phyloP scores from a whole-genome alignment of 164 flowering plant genomes.

The Vitis rotundifolia region DNA sequence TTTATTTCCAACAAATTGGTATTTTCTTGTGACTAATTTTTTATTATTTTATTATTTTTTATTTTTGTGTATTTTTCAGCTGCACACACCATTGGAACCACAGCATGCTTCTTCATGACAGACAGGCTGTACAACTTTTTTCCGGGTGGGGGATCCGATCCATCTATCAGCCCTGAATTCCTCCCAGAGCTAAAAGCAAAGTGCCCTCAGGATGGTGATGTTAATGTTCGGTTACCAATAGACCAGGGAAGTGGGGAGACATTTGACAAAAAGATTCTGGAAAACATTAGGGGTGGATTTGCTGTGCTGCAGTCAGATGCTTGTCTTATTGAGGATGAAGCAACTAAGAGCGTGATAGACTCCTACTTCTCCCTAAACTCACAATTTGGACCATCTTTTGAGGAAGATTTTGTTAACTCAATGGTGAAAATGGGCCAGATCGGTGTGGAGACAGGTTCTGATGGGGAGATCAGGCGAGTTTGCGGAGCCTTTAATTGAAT shows the following conservation, averaged over 20 bases:
- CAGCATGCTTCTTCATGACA: slow-evolving; percentile 88
- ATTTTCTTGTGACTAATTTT: no score
- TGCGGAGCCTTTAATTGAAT: slow-evolving; percentile 53
- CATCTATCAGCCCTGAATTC: slow-evolving; percentile 55
- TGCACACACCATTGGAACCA: slow-evolving; percentile 86
- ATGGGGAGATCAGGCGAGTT: slow-evolving; percentile 54
- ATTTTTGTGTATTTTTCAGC: slow-evolving; percentile 38
- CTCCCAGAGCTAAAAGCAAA: slow-evolving; percentile 44
- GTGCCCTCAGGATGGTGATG: slow-evolving; percentile 62
- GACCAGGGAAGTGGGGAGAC: slow-evolving; percentile 45
- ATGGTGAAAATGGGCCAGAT: slow-evolving; percentile 70
- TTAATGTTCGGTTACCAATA: slow-evolving; percentile 43
- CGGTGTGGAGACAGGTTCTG: slow-evolving; percentile 46
- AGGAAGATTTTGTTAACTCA: slow-evolving; percentile 55
- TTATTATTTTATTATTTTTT: background rate
- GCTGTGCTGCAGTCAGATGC: slow-evolving; percentile 80
- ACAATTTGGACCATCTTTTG: slow-evolving; percentile 43
- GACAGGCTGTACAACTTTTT: slow-evolving; percentile 59
- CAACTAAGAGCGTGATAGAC: slow-evolving; percentile 45
- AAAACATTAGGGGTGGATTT: slow-evolving; percentile 59
- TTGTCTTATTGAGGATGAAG: slow-evolving; percentile 43
- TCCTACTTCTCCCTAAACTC: slow-evolving; percentile 43
- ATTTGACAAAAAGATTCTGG: slow-evolving; percentile 54
- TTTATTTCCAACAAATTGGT: no score
- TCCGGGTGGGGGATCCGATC: slow-evolving; percentile 53